Evolutionary conservation across 73 alveolate species (phyloP).

Genomic region (Symbiodinium natans): DNA sequence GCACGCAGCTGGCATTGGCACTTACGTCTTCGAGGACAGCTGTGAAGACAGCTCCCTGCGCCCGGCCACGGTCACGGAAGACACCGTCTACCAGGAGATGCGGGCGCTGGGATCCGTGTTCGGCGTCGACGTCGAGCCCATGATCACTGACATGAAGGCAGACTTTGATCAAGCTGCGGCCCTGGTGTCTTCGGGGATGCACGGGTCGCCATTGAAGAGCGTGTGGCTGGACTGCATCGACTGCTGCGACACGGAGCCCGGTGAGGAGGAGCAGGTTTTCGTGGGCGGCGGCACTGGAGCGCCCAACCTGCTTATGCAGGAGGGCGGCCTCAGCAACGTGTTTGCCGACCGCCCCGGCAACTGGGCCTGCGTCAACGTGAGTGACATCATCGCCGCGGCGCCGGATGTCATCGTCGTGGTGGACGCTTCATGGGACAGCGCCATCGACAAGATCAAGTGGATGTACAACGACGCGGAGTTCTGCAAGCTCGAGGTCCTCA

Average conservation of each 20-base stretch:
- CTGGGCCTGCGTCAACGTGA: conserved; percentile 17
- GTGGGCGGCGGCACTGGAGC: neutral
- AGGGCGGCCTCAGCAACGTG: neutral
- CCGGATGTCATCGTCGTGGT: conserved; percentile 16
- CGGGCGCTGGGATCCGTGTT: neutral
- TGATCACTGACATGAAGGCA: neutral
- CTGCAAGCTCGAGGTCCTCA: neutral
- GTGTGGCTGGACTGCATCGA: conserved; percentile 43
- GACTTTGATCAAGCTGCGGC: conserved; percentile 15
- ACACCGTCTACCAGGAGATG: conserved; percentile 34
- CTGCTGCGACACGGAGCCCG: neutral
- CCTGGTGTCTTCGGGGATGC: neutral
- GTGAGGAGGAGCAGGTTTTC: neutral
- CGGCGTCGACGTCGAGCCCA: neutral
- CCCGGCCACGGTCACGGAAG: neutral
- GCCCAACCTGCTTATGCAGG: neutral
- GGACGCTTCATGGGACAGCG: conserved; percentile 5
- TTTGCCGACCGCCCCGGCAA: conserved; percentile 16
- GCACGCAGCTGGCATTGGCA: conserved; percentile 1
- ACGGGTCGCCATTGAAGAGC: conserved; percentile 23
- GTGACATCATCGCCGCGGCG: neutral
- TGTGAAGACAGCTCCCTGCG: conserved; percentile 26
- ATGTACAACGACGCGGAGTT: conserved; percentile 3
- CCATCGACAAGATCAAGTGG: neutral
- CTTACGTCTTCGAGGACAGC: conserved; percentile 9